Evolutionary conservation across 768 basidiomycete species (phyloP).

Genomic region (Leccinellum albellum): DNA sequence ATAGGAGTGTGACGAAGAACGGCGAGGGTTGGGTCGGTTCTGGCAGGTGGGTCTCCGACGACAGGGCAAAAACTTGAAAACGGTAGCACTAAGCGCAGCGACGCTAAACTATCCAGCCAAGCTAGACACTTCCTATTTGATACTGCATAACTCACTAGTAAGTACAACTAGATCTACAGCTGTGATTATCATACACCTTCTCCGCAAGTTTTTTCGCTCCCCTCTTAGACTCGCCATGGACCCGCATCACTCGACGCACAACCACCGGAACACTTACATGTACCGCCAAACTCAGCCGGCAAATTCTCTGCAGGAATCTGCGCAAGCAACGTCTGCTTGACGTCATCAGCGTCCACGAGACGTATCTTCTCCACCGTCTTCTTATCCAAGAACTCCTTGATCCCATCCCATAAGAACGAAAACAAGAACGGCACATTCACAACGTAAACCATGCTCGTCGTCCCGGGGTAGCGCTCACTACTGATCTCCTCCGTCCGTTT

Average conservation of each 20-base stretch:
- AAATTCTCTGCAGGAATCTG: constrained; percentile 85
- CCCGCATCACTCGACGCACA: constrained; percentile 89
- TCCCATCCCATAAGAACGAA: constrained; percentile 77
- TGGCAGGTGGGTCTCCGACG: too few relatives aligned
- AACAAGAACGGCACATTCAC: constrained; percentile 96
- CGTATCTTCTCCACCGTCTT: constrained; percentile 94
- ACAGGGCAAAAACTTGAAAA: too few relatives aligned
- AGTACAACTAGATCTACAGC: too few relatives aligned
- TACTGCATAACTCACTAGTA: too few relatives aligned
- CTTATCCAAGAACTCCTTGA: constrained; percentile 92
- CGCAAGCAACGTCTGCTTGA: constrained; percentile 69
- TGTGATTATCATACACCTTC: too few relatives aligned
- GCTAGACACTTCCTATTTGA: too few relatives aligned
- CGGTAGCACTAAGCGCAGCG: too few relatives aligned
- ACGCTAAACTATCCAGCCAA: too few relatives aligned
- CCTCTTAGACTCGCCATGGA: constrained; percentile 79
- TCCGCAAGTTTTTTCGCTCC: too few relatives aligned
- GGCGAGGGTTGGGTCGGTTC: too few relatives aligned
- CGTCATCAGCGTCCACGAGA: constrained; percentile 60
- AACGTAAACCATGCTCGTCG: constrained; percentile 98
- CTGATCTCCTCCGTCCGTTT: constrained; percentile 70
- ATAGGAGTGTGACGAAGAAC: too few relatives aligned
- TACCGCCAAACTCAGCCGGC: constrained; percentile 82
- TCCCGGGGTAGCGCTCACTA: constrained; percentile 89
- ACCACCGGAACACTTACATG: constrained; percentile 70